Evolutionary conservation across 495 filamentous ascomycete species (phyloP), one percentile per base, ranked within the genome.

Genomic region (Recurvomyces mirabilis): DNA sequence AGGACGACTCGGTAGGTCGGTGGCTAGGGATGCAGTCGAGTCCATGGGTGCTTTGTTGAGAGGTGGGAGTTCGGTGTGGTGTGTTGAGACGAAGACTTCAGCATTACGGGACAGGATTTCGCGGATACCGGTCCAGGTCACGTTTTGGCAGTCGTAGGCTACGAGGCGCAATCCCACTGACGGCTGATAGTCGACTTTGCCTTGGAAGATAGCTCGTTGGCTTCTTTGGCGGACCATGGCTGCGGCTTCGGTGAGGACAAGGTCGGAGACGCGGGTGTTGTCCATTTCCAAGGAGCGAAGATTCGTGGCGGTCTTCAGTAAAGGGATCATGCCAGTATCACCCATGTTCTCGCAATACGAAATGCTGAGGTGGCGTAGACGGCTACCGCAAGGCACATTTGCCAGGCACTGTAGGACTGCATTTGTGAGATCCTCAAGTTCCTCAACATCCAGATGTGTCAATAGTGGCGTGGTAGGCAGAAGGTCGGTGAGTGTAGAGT

Each of bases 81-180:
- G 46, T 12, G 51, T 54, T 3, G 41, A 41, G 15, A 47, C 42
- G 56, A 49, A 64, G 35, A 79, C 63, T 49, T 84, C 80, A 1
- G 85, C 73, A 52, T 98, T 98, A 41, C 82, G 79, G 5, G 74
- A 84, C 0, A 98, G 65, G 17, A 96, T 72, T 59, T 93, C 86
- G 28, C 81, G 81, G 29, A 95, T 71, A 12, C 91, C 91, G 13
- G 84, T 82, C 93, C 91, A 96, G 4, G 88, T 94, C 10, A 98
- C 75, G 50, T 82, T 80, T 48, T 76, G 70, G 60, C 87, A 94
- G 62, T 98, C 91, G 60, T 89, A 98, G 37, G 87, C 76, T 1
- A 87, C 81, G n/a, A 96, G 61, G 10, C 70, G 74, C 19, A 96
- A 67, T 10, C 81, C 81, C 12, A 86, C 60, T 9, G 59, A 63